Evolutionary conservation across 768 basidiomycete species (phyloP).

Genomic region (Xerocomus spinulosus): DNA sequence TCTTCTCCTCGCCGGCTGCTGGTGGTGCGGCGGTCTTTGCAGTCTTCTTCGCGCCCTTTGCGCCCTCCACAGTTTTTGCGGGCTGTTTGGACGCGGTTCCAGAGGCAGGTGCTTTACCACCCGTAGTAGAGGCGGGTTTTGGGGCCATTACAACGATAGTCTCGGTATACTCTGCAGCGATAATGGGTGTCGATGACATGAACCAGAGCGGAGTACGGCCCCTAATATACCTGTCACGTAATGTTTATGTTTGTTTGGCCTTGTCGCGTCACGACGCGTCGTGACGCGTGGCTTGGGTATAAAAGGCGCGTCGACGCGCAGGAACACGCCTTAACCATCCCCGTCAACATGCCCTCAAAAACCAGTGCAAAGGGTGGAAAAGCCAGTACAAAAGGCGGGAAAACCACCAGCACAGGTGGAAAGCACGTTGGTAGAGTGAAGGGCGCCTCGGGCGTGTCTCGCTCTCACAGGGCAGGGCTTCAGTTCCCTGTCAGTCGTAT

Average conservation of each 20-base stretch:
- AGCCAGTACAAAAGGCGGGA: slow-evolving; percentile 21
- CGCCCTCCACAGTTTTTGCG: slow-evolving; percentile 47
- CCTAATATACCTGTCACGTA: slow-evolving; percentile 36
- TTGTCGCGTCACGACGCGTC: slow-evolving; percentile 39
- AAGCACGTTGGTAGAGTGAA: slow-evolving; percentile 54
- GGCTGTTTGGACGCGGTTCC: slow-evolving; percentile 58
- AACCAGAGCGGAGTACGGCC: slow-evolving; percentile 9
- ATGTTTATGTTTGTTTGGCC: slow-evolving; percentile 30
- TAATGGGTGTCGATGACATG: slow-evolving; percentile 17
- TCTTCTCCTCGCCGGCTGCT: slow-evolving; percentile 68
- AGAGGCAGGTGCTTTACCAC: slow-evolving; percentile 66
- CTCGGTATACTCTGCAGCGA: not conserved
- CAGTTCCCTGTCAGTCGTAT: slow-evolving; percentile 91
- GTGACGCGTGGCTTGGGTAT: slow-evolving; percentile 19
- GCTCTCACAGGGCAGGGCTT: slow-evolving; percentile 71
- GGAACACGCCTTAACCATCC: not conserved
- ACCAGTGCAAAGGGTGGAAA: slow-evolving; percentile 24
- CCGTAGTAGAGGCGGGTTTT: slow-evolving; percentile 63
- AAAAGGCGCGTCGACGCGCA: slow-evolving; percentile 13
- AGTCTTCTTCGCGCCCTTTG: slow-evolving; percentile 80
- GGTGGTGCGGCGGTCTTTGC: slow-evolving; percentile 50
- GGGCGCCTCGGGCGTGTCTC: slow-evolving; percentile 53
- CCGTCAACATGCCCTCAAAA: slow-evolving; percentile 27
- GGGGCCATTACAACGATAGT: slow-evolving; percentile 39
- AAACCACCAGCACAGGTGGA: slow-evolving; percentile 28